phyloP scores from a whole-genome alignment of 2,329 filamentous ascomycete species.

The Elsinoe necatrix region DNA sequence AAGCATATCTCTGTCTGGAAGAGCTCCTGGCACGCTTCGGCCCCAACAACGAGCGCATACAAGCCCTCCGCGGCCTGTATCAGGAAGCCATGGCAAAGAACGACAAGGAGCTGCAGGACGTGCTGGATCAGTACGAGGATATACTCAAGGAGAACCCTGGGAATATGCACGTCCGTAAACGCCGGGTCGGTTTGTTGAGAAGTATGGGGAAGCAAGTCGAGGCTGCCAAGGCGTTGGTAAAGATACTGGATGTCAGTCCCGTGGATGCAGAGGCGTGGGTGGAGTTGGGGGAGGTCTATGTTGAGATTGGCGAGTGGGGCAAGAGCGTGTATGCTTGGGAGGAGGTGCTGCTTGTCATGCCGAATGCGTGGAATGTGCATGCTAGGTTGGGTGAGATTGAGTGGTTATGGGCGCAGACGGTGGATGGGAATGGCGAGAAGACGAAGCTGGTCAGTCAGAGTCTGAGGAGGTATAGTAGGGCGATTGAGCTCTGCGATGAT shows the following conservation, averaged over 20 bases:
- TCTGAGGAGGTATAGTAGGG: constrained; percentile 77
- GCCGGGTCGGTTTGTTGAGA: constrained; percentile 69
- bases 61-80: constrained; percentile 73
- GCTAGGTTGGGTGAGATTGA: constrained; percentile 76
- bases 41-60: constrained; percentile 71
- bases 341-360: constrained; percentile 76
- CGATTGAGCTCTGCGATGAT: constrained; percentile 86
- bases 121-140: constrained; percentile 70
- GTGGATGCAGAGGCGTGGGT: constrained; percentile 92
- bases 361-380: constrained; percentile 96
- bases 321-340: constrained; percentile 86
- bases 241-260: constrained; percentile 72
- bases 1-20: constrained; percentile 67
- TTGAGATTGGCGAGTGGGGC: constrained; percentile 64
- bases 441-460: constrained; percentile 57
- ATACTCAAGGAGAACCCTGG: constrained; percentile 65
- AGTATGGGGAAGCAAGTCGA: constrained; percentile 62
- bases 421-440: constrained; percentile 30
- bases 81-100: constrained; percentile 72
- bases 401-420: constrained; percentile 52
- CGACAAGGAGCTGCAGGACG: constrained; percentile 54
- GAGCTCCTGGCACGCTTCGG: constrained; percentile 75
- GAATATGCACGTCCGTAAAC: constrained; percentile 79
- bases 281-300: constrained; percentile 81
- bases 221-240: constrained; percentile 63